Percentiles rank a stretch among this genome's conserved stretches.
These are phyloP conservation scores for Monosporozyma aquatica DNA, from an alignment of 805 yeast genomes.

Conservation along the genomic window DNA sequence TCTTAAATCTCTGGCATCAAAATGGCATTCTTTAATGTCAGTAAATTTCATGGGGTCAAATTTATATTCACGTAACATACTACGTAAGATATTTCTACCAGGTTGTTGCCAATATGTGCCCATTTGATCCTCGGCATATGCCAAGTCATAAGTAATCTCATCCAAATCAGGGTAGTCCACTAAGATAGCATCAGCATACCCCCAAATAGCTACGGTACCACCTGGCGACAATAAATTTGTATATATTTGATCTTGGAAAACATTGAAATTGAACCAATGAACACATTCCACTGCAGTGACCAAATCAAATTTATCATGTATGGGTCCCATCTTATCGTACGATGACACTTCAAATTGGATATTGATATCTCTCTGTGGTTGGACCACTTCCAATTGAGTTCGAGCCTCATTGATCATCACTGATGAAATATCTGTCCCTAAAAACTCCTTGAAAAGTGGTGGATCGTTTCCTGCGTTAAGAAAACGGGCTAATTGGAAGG, in stretches of 20 bases:
- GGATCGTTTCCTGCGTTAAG: neutral
- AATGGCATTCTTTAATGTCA: slow-evolving; percentile 31
- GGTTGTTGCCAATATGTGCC: slow-evolving; percentile 81
- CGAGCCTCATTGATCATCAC: slow-evolving; percentile 47
- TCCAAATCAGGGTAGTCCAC: slow-evolving; percentile 46
- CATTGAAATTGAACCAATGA: slow-evolving; percentile 70
- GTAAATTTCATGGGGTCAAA: slow-evolving; percentile 30
- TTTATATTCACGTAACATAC: slow-evolving; percentile 26
- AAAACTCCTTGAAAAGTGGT: slow-evolving; percentile 35
- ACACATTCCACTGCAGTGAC: slow-evolving; percentile 75
- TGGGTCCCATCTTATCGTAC: slow-evolving; percentile 11
- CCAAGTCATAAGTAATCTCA: slow-evolving; percentile 41
- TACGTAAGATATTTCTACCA: slow-evolving; percentile 51
- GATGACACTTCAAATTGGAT: slow-evolving; percentile 26
- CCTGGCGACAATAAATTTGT: slow-evolving; percentile 43
- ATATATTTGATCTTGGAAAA: slow-evolving; percentile 42
- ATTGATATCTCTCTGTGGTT: slow-evolving; percentile 4
- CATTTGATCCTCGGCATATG: slow-evolving; percentile 40
- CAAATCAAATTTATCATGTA: slow-evolving; percentile 37
- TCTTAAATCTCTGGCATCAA: slow-evolving; percentile 13
- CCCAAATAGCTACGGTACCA: slow-evolving; percentile 73
- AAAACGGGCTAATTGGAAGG: slow-evolving; percentile 34
- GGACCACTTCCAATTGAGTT: slow-evolving; percentile 10
- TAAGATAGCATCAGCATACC: slow-evolving; percentile 65
- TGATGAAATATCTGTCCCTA: slow-evolving; percentile 56